Evolutionary conservation across 2,329 filamentous ascomycete species (phyloP), one percentile per base, ranked within the genome.

Genomic region (Alternaria brassicae): DNA sequence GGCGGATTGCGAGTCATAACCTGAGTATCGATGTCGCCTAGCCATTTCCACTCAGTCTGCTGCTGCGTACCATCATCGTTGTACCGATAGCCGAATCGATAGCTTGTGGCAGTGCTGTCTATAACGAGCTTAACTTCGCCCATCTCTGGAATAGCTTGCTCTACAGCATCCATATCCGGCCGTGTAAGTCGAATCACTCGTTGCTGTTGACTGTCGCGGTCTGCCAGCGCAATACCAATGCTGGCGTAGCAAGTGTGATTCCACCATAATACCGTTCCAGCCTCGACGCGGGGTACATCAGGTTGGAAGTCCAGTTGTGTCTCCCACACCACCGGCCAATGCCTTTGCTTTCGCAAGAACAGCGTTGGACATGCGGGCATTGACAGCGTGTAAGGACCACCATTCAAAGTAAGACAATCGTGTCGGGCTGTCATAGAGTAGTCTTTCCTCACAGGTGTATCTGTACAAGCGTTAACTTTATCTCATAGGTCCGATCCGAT

Each of bases 191-290:
- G 47, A 10, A 65, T 28, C 9, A 53, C 23, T 37, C 60, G 48
- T 37, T 60, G 44, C 6, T 15, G 13, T 10, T 55, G 25, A 8
- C 50, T 45, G 2, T 53, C 41, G 13, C 42, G 36, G 15, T 49
- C 3, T 6, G 44, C 7, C 1, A 53, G 34, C 9, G 54, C 53
- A 13, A 83, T 72, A 0, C 81, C 82, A 2, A 84, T 74, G 32
- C 76, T 80, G 45, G 73, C 77, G 52, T 80, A 79, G 0, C 80
- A 81, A 60, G 79, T 79, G 40, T 84, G 81, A 44, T 81, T 85
- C 82, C 83, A 85, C 80, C 83, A 87, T 0, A 86, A 68, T 0
- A 83, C 82, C 0, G 82, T 74, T 0, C 85, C 85, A 0, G 85
- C 84, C 72, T 87, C 85, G 3, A 81, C 81, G 1, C 79, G 74